Base-by-base conservation (phyloP, 805 yeast species). In the Hanseniaspora lindneri region DNA sequence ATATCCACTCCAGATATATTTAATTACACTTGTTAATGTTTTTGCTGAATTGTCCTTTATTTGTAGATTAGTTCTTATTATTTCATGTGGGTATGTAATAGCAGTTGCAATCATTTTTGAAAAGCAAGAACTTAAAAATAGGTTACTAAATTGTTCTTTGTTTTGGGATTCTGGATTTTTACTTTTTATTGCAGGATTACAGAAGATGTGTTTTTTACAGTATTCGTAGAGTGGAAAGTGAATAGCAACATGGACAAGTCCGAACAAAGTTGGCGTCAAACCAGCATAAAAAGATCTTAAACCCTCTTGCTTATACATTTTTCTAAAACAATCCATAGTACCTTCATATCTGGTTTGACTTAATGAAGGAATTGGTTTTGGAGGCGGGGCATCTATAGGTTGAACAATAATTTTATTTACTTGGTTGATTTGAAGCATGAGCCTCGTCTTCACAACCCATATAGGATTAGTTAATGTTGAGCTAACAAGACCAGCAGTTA, bases 371-470 rank as follows among this genome's bases (percentile, higher is more conserved):
- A 6, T 29, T 17, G 36, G 30, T 32, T 21, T 28, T 20, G 30
- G n/a, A 14, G 42, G 44, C 17, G 17, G 21, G 1, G 50, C 44
- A 46, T 40, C 41, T 16, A 47, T 16, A 63, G 5, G 71, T 66
- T 39, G 58, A 56, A 11, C 73, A 70, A 41, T 65, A 62, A 27
- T 72, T 74, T 4, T 39, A 9, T 24, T 25, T 39, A 27, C 35
- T 42, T 39, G 44, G 21, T 41, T 49, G 17, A 80, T 79, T 58
- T 84, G 95, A 35, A 88, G 70, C 97, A 92, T 92, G 44, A 92
- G 67, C 58, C 98, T 70, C 1, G 98, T 92, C 62, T 92, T 92
- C 27, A 92, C 88, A 39, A 92, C 97, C 98, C 98, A 92, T 13
- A 89, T 84, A 10, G 98, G 98, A 62, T 92, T 92, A 0, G 95